Evolutionary conservation across 2,329 filamentous ascomycete genomes (phyloP).

Genomic region (Apiospora phragmitis): DNA sequence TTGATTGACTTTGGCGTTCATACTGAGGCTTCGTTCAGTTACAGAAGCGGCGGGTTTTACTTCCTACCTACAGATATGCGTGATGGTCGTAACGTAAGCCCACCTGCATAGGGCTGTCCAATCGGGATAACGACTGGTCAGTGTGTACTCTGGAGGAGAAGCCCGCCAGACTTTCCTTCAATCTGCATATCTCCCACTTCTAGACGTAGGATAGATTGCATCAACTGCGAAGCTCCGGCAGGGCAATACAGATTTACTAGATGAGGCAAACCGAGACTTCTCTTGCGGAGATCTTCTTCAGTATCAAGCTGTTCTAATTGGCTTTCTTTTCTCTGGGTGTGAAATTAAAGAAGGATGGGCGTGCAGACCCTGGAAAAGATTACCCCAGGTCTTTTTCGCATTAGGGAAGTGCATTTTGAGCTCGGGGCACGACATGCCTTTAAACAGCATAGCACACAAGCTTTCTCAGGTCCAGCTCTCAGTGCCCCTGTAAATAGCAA

Average conservation of each 20-base stretch:
- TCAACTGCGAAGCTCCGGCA: not conserved
- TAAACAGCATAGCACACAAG: not conserved
- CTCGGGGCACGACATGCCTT: not conserved
- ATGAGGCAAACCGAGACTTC: not conserved
- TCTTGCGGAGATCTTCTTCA: not conserved
- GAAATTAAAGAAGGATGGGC: not conserved
- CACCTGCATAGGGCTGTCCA: slow-evolving; percentile 7
- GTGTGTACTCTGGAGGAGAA: not conserved
- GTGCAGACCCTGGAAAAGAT: not conserved
- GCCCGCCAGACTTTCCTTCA: not conserved
- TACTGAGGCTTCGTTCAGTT: not conserved
- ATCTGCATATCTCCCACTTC: not conserved
- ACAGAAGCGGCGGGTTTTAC: not conserved
- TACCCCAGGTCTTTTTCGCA: not conserved
- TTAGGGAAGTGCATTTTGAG: not conserved
- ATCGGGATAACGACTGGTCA: not conserved
- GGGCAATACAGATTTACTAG: not conserved
- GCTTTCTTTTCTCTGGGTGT: not conserved
- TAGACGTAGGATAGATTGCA: not conserved
- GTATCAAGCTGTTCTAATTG: not conserved
- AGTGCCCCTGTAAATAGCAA: not conserved
- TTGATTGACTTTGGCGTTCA: not conserved
- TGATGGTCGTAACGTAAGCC: not conserved
- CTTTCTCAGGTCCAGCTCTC: not conserved
- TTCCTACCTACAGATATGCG: not conserved